Evolutionary conservation across 1,139 yeast genomes (phyloP), one percentile per base, ranked within the genome.

Genomic region (Pichia sp.): DNA sequence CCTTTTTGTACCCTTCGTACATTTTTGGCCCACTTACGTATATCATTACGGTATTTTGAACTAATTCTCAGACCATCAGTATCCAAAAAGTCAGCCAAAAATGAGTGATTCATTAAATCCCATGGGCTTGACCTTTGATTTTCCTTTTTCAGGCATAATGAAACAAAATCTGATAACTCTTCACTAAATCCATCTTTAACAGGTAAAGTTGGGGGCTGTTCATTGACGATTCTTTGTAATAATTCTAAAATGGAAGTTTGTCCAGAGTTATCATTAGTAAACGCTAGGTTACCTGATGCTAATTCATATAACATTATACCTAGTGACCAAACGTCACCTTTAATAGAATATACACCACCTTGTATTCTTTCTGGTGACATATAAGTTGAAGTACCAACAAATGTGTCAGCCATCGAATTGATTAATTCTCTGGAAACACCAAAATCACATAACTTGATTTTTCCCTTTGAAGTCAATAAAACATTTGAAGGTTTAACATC

Each of bases 351-450:
- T 16, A 83, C 83, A 43, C 88, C 87, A 13, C 98, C 98, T 67
- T 88, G 96, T 49, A 92, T 92, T 55, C 98, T 76, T 62, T 92
- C 98, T 0, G 98, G 98, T 1, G 97, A 88, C 98, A 92, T 92
- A 62, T 92, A 92, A 1, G 95, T 88, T 1, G 96, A 88, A 0
- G 98, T 92, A 1, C 98, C 98, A 12, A 92, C 97, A 72, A 92
- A 92, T 0, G 97, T 92, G 58, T 92, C 96, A 0, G 97, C 97
- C 52, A 92, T 77, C 0, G 97, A 89, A 64, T 90, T 89, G 50
- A 88, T 86, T 51, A 92, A 73, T 63, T 89, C 96, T 54, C 96
- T 79, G 37, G 90, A 81, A 8, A 92, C 98, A 13, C 98, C 97
- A 69, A 90, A 90, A 67, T 90, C 97, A 66, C 96, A 86, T 29